Evolutionary conservation across 2,329 filamentous ascomycete species (phyloP), one percentile per base, ranked within the genome.

Genomic region (Cladophialophora carrionii): DNA sequence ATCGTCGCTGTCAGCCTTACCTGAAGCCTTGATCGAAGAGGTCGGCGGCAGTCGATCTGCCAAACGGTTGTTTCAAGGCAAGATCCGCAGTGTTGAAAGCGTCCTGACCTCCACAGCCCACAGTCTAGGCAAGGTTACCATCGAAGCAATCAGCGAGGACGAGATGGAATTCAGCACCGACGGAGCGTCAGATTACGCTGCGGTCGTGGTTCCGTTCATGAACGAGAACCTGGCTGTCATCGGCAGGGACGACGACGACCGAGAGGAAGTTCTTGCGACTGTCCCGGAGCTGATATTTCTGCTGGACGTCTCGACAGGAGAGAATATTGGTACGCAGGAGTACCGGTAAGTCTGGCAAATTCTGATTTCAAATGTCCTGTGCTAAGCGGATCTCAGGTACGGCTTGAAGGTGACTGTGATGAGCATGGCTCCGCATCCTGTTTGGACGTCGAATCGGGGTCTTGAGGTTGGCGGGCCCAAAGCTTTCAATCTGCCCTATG

Each of bases 201-300:
- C 74, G 24, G 76, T 89, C 72, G 87, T 85, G 73, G 87, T 90
- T 57, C 87, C 87, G 0, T 90, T 90, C 78, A 89, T 89, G 77
- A 90, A 90, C 74, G 88, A 91, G 73, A 90, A 90, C 71, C 64
- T 74, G 4, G 72, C 70, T n/a, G 72, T 70, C 8, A 8, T 59
- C 12, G 51, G 51, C 22, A 64, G 26, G 31, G 34, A 59, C 41
- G 20, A 14, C 5, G 20, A 54, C 12, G 66, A 64, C 8, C 8
- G 68, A 54, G 71, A 72, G 7, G 46, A 56, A 53, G 72, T 85
- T 0, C 72, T 87, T 0, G 82, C 82, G 1, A 80, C 83, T 1
- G 84, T 85, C 1, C 85, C 85, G 0, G 85, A 87, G 62, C 73
- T 87, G 6, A 83, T 87, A 58, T 78, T 80, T 0, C 76, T 86